A percentile compares a stretch with the other conserved stretches of the same genome.
phyloP scores from a whole-genome alignment of 176 grass and related monocot species.

The Triticum dicoccoides region DNA sequence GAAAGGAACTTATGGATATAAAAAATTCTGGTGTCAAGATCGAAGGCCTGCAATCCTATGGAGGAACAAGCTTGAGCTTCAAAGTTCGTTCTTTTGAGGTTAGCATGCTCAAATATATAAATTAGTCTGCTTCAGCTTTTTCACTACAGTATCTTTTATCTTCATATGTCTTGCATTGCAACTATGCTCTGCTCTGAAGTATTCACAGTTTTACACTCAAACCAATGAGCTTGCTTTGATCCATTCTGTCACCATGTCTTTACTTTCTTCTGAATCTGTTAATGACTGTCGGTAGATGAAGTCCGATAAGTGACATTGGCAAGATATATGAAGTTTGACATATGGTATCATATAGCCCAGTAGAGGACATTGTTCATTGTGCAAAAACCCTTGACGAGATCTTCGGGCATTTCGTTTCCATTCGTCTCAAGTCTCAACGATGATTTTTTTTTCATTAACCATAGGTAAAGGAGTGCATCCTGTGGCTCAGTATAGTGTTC shows the following conservation, averaged over 20 bases:
- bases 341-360: conserved; percentile 18
- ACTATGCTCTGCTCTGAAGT: neutral
- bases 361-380: conserved; percentile 14
- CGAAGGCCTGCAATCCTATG: conserved; percentile 59
- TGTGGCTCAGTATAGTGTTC: conserved; percentile 95
- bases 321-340: conserved; percentile 15
- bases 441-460: neutral
- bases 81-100: conserved; percentile 75
- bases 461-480: conserved; percentile 74
- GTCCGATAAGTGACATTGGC: conserved; percentile 12
- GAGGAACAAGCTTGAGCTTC: conserved; percentile 65
- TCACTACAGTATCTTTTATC: neutral
- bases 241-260: neutral
- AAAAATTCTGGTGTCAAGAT: conserved; percentile 74
- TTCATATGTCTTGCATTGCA: neutral
- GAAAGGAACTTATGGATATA: conserved; percentile 79
- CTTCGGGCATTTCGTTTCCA: neutral
- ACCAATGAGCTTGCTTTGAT: neutral
- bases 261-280: neutral
- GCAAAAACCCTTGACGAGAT: neutral
- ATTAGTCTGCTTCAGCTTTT: neutral
- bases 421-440: neutral
- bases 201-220: conserved; percentile 1
- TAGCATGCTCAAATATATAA: neutral
- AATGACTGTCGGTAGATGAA: conserved; percentile 10